Evolutionary conservation across 140 eudicot species (phyloP).

Genomic region (Cichorium intybus): DNA sequence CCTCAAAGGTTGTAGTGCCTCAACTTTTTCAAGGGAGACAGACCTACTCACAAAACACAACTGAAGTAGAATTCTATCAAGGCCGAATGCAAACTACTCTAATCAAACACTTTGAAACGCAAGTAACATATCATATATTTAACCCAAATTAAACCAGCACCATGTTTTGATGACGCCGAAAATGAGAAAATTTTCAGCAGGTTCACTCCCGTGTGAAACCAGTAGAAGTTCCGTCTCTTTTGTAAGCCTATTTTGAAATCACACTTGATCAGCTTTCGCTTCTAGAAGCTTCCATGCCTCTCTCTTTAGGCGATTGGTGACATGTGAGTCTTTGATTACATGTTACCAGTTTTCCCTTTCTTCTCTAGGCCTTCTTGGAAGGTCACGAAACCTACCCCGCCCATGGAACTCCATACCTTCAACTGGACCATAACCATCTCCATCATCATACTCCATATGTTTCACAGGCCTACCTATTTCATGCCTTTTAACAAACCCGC

Average conservation of each 20-base stretch:
- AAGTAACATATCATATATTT: neutral
- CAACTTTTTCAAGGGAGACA: neutral
- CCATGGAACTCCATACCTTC: slow-evolving; percentile 30
- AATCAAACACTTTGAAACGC: neutral
- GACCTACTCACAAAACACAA: neutral
- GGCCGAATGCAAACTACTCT: neutral
- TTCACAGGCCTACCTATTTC: slow-evolving; percentile 20
- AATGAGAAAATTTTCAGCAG: too few relatives aligned
- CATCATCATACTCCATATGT: slow-evolving; percentile 20
- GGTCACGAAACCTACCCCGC: slow-evolving; percentile 23
- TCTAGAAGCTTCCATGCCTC: neutral
- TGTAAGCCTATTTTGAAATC: too few relatives aligned
- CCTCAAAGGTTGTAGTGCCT: neutral
- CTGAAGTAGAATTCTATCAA: neutral
- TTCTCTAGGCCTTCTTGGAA: slow-evolving; percentile 20
- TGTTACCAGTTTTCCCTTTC: slow-evolving; percentile 25
- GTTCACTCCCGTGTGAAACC: too few relatives aligned
- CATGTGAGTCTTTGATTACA: neutral
- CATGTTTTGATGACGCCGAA: too few relatives aligned
- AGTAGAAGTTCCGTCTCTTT: neutral
- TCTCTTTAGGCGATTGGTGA: neutral
- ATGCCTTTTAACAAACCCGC: slow-evolving; percentile 23
- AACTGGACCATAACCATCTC: slow-evolving; percentile 16
- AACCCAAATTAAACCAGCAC: neutral
- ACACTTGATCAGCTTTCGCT: neutral